Percentiles rank a stretch among this genome's conserved stretches.
phyloP scores from a whole-genome alignment of 306 rosid genomes.

The Quercus bicolor region DNA sequence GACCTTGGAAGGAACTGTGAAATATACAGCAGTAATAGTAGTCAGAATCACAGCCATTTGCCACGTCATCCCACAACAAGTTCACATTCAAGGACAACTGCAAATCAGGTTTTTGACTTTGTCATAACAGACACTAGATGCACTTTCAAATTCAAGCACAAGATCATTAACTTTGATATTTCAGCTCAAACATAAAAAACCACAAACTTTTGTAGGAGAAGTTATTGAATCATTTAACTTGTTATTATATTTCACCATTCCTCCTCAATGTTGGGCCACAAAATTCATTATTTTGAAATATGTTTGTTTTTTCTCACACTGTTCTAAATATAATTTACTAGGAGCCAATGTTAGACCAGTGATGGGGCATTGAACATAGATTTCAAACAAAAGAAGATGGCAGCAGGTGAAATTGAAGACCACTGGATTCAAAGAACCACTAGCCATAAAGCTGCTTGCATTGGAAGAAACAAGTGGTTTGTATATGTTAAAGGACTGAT shows the following conservation, averaged over 20 bases:
- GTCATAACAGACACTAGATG: conserved; percentile 2
- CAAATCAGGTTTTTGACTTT: conserved; percentile 33
- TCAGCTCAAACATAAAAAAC: too few species aligned
- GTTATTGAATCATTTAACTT: not conserved
- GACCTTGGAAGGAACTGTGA: conserved; percentile 36
- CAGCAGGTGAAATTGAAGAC: conserved; percentile 10
- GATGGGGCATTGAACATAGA: not conserved
- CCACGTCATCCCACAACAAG: conserved; percentile 28
- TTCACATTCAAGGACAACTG: conserved; percentile 11
- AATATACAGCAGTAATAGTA: not conserved
- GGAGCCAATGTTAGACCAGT: conserved; percentile 2
- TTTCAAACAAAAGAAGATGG: conserved; percentile 4
- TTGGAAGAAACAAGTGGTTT: not conserved
- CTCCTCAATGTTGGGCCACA: too few species aligned
- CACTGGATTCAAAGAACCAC: not conserved
- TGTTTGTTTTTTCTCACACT: not conserved
- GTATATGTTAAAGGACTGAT: not conserved
- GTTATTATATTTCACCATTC: too few species aligned
- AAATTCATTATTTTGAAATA: not conserved
- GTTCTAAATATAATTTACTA: conserved; percentile 11
- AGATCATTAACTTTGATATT: not conserved
- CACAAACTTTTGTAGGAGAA: too few species aligned
- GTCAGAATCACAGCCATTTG: not conserved
- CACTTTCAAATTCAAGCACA: conserved; percentile 7
- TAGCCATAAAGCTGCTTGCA: conserved; percentile 2